Base-by-base conservation (phyloP, 805 yeast genomes). In the Barnettozyma populi region DNA sequence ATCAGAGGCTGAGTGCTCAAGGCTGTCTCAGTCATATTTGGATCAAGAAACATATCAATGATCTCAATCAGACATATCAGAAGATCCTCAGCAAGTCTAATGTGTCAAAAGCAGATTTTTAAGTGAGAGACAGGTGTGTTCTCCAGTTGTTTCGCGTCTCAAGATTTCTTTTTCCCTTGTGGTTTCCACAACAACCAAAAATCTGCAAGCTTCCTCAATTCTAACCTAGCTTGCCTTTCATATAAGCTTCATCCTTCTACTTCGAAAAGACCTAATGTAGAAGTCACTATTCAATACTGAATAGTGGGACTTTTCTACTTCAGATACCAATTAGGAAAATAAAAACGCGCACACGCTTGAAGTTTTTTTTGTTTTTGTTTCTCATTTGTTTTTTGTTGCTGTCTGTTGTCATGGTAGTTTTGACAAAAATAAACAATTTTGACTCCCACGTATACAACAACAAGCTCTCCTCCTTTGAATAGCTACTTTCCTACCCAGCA, bases 1-100 rank as follows among this genome's bases (percentile, higher is more conserved):
- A 41, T 0, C 53, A 64, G 29, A 59, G 86, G 32, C 57, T 64
- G 40, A 64, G 64, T 42, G 67, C 72, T 25, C 49, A 54, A 1
- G 68, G 66, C 7, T 72, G 80, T 43, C 64, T 76, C n/a, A 39
- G 57, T 4, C 76, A 72, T 52, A 52, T 55, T 0, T 81, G 86
- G 87, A 67, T 81, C 14, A 54, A 59, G 32, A 63, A 65, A 38
- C 76, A 76, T 52, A 36, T 36, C 10, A 46, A 44, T 5, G 70
- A 70, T 50, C 58, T 76, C 37, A 56, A 58, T 18, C 60, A 55
- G 36, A 61, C 73, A 9, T 76, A 75, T 52, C 44, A 57, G 1
- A 65, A 65, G 47, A 66, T 57, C 44, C 24, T 53, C n/a, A 34
- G 4, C 6, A 40, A 45, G 24, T 45, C 47, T 10, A 23, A 24